Evolutionary conservation across 305 asterid genomes (phyloP).

Genomic region (Solanum hybrid): DNA sequence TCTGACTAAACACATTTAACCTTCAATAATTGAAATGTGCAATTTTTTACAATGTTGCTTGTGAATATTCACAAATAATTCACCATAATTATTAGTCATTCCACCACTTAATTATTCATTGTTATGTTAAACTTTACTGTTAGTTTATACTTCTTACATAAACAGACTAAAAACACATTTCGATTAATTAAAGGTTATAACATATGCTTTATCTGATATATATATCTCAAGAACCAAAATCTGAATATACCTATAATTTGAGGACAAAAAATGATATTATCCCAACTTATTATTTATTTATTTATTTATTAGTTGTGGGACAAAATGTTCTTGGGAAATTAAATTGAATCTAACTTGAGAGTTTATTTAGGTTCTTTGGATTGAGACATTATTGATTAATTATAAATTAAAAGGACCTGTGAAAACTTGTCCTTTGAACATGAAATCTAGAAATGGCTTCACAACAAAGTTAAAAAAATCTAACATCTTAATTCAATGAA

Average conservation of each 20-base stretch:
- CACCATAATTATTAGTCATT: not conserved
- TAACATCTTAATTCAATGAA: slow-evolving; percentile 32
- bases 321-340: slow-evolving; percentile 26
- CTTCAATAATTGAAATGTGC: not conserved
- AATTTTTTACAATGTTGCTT: not conserved
- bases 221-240: not conserved
- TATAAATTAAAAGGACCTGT: not conserved
- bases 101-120: not conserved
- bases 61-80: not conserved
- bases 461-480: slow-evolving; percentile 24
- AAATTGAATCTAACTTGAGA: slow-evolving; percentile 8
- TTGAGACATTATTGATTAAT: slow-evolving; percentile 7
- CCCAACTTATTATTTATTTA: not conserved
- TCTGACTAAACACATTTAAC: not conserved
- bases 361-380: slow-evolving; percentile 27
- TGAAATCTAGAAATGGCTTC: slow-evolving; percentile 30
- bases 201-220: not conserved
- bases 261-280: not conserved
- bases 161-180: not conserved
- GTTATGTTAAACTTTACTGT: not conserved
- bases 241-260: not conserved
- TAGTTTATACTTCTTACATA: not conserved
- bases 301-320: not conserved
- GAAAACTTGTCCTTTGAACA: slow-evolving; percentile 17
- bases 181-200: not conserved